Conservation (phyloP, 805 yeast genomes). For the Barnettozyma pratensis region DNA sequence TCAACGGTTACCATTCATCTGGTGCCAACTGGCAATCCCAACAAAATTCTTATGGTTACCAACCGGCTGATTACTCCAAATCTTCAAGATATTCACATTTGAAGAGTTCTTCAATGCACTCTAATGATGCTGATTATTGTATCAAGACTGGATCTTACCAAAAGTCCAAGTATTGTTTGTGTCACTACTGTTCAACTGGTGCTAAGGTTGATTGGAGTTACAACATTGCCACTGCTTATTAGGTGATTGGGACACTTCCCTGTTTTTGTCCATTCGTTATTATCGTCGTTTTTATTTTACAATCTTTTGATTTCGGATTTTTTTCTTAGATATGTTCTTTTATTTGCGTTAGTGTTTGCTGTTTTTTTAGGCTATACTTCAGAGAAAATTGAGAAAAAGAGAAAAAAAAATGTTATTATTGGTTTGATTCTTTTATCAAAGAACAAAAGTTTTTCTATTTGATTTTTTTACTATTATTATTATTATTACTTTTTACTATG, state of each 20-base stretch:
- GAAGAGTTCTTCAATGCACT: conserved; percentile 13
- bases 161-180: conserved; percentile 18
- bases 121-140: conserved; percentile 20
- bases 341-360: no score
- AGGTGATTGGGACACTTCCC: no score
- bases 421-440: no score
- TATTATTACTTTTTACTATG: no score
- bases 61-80: conserved; percentile 2
- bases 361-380: no score
- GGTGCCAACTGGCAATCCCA: conserved; percentile 1
- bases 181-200: conserved; percentile 20
- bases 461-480: no score
- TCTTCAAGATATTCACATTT: conserved; percentile 11
- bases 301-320: not conserved
- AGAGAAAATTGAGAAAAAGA: no score
- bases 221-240: conserved; percentile 15
- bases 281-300: not conserved
- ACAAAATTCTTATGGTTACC: conserved; percentile 7
- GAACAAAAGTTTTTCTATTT: no score
- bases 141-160: conserved; percentile 21
- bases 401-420: no score
- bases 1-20: conserved; percentile 6
- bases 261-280: conserved; percentile 5
- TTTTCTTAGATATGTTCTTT: not conserved
- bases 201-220: conserved; percentile 22